A percentile compares a stretch with the other conserved stretches of the same genome.
These are phyloP conservation scores for Pythium sukuiense DNA, from an alignment of 352 stramenopile species.

Conservation along the genomic window DNA sequence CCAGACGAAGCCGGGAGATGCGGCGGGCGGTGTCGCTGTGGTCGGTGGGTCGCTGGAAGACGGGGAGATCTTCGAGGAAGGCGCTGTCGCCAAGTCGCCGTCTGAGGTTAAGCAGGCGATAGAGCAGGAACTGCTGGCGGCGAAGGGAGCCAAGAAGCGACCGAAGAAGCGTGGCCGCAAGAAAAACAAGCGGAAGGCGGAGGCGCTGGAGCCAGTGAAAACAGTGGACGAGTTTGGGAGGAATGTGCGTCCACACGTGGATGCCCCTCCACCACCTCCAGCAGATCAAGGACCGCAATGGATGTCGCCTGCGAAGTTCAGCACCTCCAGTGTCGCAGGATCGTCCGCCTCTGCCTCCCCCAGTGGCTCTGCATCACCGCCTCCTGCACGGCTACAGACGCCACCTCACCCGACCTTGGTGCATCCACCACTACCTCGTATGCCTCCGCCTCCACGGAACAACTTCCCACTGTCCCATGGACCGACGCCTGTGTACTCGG, in stretches of 20 bases:
- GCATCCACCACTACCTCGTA: constrained; percentile 13
- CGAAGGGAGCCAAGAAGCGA: constrained; percentile 41
- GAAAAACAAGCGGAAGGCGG: constrained; percentile 71
- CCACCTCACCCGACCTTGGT: constrained; percentile 13
- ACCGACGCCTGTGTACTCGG: constrained; percentile 28
- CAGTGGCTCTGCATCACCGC: not conserved
- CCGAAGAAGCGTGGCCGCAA: constrained; percentile 81
- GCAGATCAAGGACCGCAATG: not conserved
- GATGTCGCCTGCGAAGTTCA: not conserved
- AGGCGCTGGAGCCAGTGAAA: constrained; percentile 38
- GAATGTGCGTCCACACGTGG: constrained; percentile 12
- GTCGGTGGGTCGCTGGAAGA: constrained; percentile 46
- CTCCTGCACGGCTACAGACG: constrained; percentile 9
- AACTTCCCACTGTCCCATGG: constrained; percentile 4
- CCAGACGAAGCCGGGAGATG: not conserved
- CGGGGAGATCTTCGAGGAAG: constrained; percentile 76
- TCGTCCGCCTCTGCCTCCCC: too few species aligned
- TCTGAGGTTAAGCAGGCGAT: constrained; percentile 44
- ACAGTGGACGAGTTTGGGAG: constrained; percentile 14
- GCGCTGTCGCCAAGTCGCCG: constrained; percentile 33
- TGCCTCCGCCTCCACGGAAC: not conserved
- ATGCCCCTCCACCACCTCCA: not conserved
- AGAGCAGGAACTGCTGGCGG: constrained; percentile 30
- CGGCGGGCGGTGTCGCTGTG: constrained; percentile 4
- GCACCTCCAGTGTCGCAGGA: too few species aligned